A percentile compares a stretch with the other conserved stretches of the same genome.
Evolutionary conservation across 106 monocot genomes (phyloP).

Genomic region (Dendrobium chrysotoxum): DNA sequence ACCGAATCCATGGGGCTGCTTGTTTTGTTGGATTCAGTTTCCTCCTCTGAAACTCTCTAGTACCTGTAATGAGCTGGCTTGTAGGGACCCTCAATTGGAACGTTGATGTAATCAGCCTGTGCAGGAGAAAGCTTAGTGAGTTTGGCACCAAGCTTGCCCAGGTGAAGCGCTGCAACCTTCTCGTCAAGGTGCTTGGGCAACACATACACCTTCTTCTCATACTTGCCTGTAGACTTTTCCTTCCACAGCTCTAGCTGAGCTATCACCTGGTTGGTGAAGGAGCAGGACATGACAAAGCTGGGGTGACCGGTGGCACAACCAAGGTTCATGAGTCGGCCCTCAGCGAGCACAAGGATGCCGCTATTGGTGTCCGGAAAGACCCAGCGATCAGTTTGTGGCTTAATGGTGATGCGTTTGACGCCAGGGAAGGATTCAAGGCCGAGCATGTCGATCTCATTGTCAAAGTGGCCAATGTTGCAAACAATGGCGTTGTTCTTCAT

Average conservation of each 20-base stretch:
- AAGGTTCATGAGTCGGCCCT: constrained; percentile 30
- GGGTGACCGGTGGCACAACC: constrained; percentile 22
- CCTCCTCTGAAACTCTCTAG: neutral
- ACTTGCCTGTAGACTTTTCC: constrained; percentile 44
- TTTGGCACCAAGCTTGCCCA: constrained; percentile 55
- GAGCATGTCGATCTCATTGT: constrained; percentile 76
- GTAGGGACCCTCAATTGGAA: constrained; percentile 51
- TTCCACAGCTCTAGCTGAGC: constrained; percentile 50
- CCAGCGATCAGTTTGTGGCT: constrained; percentile 21
- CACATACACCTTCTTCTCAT: constrained; percentile 68
- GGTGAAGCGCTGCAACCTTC: constrained; percentile 60
- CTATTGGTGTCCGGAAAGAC: constrained; percentile 17
- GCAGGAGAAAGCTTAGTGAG: constrained; percentile 46
- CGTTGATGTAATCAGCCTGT: constrained; percentile 58
- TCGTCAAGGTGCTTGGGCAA: constrained; percentile 61
- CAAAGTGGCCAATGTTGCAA: constrained; percentile 31
- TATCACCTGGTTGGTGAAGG: constrained; percentile 23
- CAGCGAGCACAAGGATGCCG: constrained; percentile 20
- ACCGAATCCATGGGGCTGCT: no score
- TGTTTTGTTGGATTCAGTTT: no score
- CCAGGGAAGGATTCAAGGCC: constrained; percentile 80
- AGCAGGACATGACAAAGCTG: constrained; percentile 36
- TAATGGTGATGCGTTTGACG: constrained; percentile 18
- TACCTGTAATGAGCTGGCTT: constrained; percentile 56
- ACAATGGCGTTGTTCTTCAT: constrained; percentile 99